phyloP scores from a whole-genome alignment of 2,329 filamentous ascomycete species.

The Pseudopyricularia javanii region DNA sequence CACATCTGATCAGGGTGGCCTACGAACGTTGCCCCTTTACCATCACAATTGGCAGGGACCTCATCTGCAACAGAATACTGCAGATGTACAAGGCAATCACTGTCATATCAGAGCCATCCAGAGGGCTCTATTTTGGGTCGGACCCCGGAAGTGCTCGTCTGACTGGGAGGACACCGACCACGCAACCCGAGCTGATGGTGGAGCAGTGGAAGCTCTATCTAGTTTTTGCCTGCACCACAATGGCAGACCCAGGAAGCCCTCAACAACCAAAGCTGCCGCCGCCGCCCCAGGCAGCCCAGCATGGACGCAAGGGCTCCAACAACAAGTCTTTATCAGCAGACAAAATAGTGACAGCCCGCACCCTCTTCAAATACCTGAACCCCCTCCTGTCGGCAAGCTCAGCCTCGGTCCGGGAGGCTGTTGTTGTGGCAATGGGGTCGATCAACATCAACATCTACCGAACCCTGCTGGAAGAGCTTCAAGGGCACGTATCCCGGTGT shows the following conservation, averaged over 20 bases:
- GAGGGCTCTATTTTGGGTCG: slow-evolving; percentile 51
- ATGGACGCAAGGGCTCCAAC: slow-evolving; percentile 71
- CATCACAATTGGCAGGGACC: slow-evolving; percentile 78
- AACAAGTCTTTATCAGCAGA: slow-evolving; percentile 51
- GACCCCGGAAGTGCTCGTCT: slow-evolving; percentile 42
- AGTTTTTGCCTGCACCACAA: slow-evolving; percentile 90
- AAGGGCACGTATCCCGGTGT: slow-evolving; percentile 74
- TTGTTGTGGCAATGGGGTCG: slow-evolving; percentile 82
- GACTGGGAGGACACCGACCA: slow-evolving; percentile 45
- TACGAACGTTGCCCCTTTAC: slow-evolving; percentile 87
- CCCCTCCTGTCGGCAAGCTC: slow-evolving; percentile 74
- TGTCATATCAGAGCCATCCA: slow-evolving; percentile 60
- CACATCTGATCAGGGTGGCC: slow-evolving; percentile 81
- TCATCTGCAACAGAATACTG: slow-evolving; percentile 82
- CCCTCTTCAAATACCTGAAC: slow-evolving; percentile 83
- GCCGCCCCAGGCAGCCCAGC: slow-evolving; percentile 38
- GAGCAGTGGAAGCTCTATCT: slow-evolving; percentile 98
- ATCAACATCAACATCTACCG: slow-evolving; percentile 93
- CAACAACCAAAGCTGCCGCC: slow-evolving; percentile 18
- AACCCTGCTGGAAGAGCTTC: slow-evolving; percentile 78
- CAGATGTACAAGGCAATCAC: slow-evolving; percentile 86
- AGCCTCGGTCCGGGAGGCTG: slow-evolving; percentile 72
- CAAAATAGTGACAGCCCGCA: slow-evolving; percentile 77
- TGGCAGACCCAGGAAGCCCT: slow-evolving; percentile 66
- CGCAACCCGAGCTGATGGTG: slow-evolving; percentile 74